Evolutionary conservation across 805 yeast species (phyloP).

Genomic region (Wickerhamomyces subpelliculosus): DNA sequence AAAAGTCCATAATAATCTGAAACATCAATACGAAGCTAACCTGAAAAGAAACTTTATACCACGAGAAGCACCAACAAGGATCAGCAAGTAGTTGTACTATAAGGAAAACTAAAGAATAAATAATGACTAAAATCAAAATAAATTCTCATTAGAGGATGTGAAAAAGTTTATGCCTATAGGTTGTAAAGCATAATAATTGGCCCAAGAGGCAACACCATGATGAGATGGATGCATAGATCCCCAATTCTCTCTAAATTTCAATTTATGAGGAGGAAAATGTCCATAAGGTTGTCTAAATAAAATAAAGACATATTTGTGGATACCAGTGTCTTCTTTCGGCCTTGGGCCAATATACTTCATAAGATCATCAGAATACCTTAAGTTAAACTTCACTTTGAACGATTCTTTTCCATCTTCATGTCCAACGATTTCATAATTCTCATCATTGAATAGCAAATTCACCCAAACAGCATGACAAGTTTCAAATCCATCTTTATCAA

Average conservation of each 20-base stretch:
- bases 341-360: not conserved
- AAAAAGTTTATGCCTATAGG: not conserved
- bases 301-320: not conserved
- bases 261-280: not conserved
- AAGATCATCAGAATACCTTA: not conserved
- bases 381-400: not conserved
- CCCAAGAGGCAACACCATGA: not conserved
- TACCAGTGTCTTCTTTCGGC: not conserved
- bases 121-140: not conserved
- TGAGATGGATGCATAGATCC: not conserved
- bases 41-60: too few relatives aligned
- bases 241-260: not conserved
- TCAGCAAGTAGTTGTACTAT: too few relatives aligned
- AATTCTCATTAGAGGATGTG: not conserved
- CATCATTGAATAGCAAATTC: not conserved
- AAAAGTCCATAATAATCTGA: too few relatives aligned
- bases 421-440: not conserved
- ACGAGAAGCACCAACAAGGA: too few relatives aligned
- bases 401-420: not conserved
- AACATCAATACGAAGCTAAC: too few relatives aligned
- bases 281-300: not conserved
- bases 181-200: not conserved
- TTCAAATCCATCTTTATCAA: not conserved
- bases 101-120: too few relatives aligned
- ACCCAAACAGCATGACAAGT: constrained; percentile 1